Percentiles rank a stretch among this genome's conserved stretches.
Conservation (phyloP, 371 early-diverging fungal species). For the Mortierella sp. region DNA sequence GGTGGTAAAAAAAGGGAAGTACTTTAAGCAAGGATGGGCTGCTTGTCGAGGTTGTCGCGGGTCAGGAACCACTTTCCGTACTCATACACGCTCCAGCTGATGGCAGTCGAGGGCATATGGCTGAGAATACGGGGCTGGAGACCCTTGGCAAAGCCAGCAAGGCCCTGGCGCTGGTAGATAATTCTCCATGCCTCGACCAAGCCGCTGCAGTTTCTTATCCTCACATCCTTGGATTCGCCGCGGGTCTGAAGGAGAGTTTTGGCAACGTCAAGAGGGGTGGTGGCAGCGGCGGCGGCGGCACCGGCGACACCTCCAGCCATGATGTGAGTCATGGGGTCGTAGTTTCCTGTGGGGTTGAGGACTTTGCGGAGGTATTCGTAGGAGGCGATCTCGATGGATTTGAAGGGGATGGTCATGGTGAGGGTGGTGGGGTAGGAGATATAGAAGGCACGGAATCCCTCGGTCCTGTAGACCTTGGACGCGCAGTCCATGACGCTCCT, state of each 20-base stretch:
- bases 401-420: constrained; percentile 93
- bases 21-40: constrained; percentile 43
- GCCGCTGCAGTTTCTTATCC: constrained; percentile 79
- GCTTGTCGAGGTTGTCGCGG: constrained; percentile 43
- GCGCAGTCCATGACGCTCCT: constrained; percentile 79
- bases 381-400: constrained; percentile 90
- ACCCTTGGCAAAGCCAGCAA: constrained; percentile 88
- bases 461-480: constrained; percentile 70
- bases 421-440: constrained; percentile 94
- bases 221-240: constrained; percentile 81
- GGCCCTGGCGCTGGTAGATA: constrained; percentile 84
- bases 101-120: constrained; percentile 94
- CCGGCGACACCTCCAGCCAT: constrained; percentile 94
- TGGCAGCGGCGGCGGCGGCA: constrained; percentile 88
- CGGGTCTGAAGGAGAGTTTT: constrained; percentile 96
- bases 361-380: constrained; percentile 87
- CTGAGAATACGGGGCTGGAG: constrained; percentile 87
- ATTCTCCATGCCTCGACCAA: constrained; percentile 79
- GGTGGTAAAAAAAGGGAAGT: background rate
- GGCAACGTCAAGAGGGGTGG: constrained; percentile 94
- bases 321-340: constrained; percentile 90
- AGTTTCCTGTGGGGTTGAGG: constrained; percentile 83
- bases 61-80: constrained; percentile 84
- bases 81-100: constrained; percentile 95
- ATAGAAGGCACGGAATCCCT: constrained; percentile 91